Evolutionary conservation across 2,329 filamentous ascomycete genomes (phyloP).

Genomic region (Claviceps africana): DNA sequence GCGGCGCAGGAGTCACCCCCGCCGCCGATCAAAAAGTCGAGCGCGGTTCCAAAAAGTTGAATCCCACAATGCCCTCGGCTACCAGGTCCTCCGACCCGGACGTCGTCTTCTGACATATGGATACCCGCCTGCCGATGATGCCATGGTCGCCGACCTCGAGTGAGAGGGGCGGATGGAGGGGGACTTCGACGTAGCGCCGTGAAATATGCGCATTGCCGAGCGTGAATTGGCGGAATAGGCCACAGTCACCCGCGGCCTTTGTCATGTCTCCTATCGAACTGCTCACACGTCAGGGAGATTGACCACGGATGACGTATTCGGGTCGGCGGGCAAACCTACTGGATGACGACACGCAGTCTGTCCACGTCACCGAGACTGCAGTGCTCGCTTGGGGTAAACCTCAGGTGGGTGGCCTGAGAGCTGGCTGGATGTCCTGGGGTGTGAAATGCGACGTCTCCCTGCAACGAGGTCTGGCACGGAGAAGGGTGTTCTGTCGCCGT

Average conservation of each 20-base stretch:
- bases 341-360: conserved; percentile 27
- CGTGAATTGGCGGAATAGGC: conserved; percentile 25
- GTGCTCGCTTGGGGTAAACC: conserved; percentile 21
- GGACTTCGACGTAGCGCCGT: conserved; percentile 18
- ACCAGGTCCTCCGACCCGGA: conserved; percentile 18
- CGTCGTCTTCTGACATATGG: conserved; percentile 18
- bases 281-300: conserved; percentile 11
- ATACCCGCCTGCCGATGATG: conserved; percentile 35
- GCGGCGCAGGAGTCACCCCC: neutral
- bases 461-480: conserved; percentile 4
- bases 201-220: conserved; percentile 11
- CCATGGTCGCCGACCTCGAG: conserved; percentile 30
- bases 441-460: conserved; percentile 30
- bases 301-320: neutral
- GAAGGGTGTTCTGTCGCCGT: conserved; percentile 13
- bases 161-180: conserved; percentile 25
- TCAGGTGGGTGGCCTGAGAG: conserved; percentile 26
- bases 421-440: conserved; percentile 25
- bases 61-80: conserved; percentile 37
- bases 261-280: conserved; percentile 29
- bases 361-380: conserved; percentile 8
- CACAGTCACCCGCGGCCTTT: conserved; percentile 25
- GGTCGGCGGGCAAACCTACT: conserved; percentile 21
- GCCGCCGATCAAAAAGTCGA: neutral
- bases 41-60: conserved; percentile 22